Evolutionary conservation across 352 stramenopile genomes (phyloP), one percentile per base, ranked within the genome.

Genomic region (Albugo laibachii): DNA sequence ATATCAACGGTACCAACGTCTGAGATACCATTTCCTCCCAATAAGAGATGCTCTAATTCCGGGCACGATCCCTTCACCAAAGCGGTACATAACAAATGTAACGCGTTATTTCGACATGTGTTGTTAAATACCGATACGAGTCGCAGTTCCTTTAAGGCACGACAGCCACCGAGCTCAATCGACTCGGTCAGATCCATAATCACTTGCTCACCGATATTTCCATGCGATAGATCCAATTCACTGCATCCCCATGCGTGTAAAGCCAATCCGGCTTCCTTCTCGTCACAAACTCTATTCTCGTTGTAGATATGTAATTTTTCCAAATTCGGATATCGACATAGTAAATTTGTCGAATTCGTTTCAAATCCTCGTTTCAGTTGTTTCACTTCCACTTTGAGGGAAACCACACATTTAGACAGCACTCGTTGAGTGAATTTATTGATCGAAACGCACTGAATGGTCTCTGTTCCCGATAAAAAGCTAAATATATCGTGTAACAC

Each of bases 61-160:
- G 71, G 71, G 27, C 68, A 83, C 31, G 63, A 69, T 13, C 74
- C 70, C 31, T 77, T 77, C 5, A 80, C 65, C 21, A 87, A 53
- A n/a, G 71, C 69, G 1, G 61, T 63, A 40, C 68, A 83, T 42
- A 86, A 41, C 37, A 74, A 34, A 43, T 83, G 70, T 47, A 86
- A 55, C 1, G 66, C 73, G 35, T 86, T 86, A 39, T 66, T 64
- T 8, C 69, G 64, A 49, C 70, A 82, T 16, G 73, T 86, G 58
- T 86, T 83, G 21, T 70, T 83, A 49, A 86, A 86, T 8, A 82
- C 65, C 10, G 69, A 82, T 39, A 87, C 69, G 12, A 87, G 59
- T 6, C 69, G 69, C 21, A 87, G 58, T 21, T 59, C 57, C 27
- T 49, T 63, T 20, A 87, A 61, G 0, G 67, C 72, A 13, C 64